Base-by-base conservation (phyloP, 495 filamentous ascomycete species). In the Tuber indicum region DNA sequence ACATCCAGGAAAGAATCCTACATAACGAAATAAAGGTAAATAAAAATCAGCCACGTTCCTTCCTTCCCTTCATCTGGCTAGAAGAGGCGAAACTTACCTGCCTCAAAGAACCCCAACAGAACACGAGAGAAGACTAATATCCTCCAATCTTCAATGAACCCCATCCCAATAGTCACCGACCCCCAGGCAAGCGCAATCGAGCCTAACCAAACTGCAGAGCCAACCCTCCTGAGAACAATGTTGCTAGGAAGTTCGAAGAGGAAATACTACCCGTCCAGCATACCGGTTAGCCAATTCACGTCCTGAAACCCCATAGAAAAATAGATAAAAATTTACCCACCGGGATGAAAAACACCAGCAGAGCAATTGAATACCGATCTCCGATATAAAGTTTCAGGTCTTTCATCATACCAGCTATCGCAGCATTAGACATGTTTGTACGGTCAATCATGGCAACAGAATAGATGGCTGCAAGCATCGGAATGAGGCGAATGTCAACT, bases 161-260 rank as follows among this genome's bases (percentile, higher is more conserved):
- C 92, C 90, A 92, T 92, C 23, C 92, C 84, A 0, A 91, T 91
- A 88, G 91, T 88, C 43, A 90, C 88, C 62, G 84, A 83, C 3
- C 89, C 89, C 90, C 90, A 91, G 0, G 87, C 79, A 5, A 90
- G 84, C 78, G 91, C 91, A 74, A 94, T 89, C 9, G 87, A 85
- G 0, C 89, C 89, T n/a, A 95, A 85, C 91, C 91, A 94, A 72
- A 90, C 85, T 45, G 87, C 90, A 0, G 91, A 90, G 19, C 88
- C 85, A 52, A 90, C 80, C 75, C 86, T 87, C 82, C 91, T 91
- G 70, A 94, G 84, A 6, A 93, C 81, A 26, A 95, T 84, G 81
- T 95, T 95, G 76, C 87, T 90, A 6, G 92, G 92, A 12, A 93
- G 86, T 76, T 90, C 88, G 70, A 90, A 89, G 7, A 86, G 84